Percentiles rank a stretch among this genome's conserved stretches.
phyloP scores from a whole-genome alignment of 2,329 filamentous ascomycete species.

The Amauroascus niger region DNA sequence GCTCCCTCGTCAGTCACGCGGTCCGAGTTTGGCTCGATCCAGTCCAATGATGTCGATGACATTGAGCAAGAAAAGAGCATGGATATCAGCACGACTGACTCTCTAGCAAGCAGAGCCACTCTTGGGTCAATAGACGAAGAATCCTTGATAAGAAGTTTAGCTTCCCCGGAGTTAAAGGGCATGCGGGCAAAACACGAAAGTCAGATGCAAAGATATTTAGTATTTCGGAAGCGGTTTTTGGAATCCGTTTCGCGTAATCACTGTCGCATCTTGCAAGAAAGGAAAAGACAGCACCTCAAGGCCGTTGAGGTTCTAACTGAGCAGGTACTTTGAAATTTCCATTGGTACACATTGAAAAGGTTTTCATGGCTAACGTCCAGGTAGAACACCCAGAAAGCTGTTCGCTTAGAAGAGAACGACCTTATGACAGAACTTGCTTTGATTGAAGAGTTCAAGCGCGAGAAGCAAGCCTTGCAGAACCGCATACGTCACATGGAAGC shows the following conservation, averaged over 20 bases:
- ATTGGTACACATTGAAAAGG: not conserved
- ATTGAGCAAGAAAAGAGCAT: not conserved
- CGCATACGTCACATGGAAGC: constrained; percentile 42
- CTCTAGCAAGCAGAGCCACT: not conserved
- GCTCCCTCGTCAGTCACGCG: not conserved
- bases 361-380: not conserved
- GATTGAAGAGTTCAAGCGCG: constrained; percentile 36
- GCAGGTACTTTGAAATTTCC: constrained; percentile 25
- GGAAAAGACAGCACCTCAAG: constrained; percentile 24
- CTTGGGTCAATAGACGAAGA: constrained; percentile 23
- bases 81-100: not conserved
- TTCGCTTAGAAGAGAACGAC: constrained; percentile 36
- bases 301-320: constrained; percentile 30
- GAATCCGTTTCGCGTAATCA: constrained; percentile 26
- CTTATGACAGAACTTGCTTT: constrained; percentile 38
- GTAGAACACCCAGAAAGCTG: constrained; percentile 31
- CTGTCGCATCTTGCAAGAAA: constrained; percentile 25
- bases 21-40: not conserved
- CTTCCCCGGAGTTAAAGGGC: constrained; percentile 22
- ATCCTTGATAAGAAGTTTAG: constrained; percentile 28
- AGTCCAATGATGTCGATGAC: not conserved
- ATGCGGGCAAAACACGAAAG: constrained; percentile 11
- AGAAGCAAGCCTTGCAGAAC: constrained; percentile 35
- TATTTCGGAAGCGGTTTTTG: constrained; percentile 28
- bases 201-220: constrained; percentile 12